Evolutionary conservation across 2,329 filamentous ascomycete genomes (phyloP).

Genomic region (Beauveria rudraprayagi): DNA sequence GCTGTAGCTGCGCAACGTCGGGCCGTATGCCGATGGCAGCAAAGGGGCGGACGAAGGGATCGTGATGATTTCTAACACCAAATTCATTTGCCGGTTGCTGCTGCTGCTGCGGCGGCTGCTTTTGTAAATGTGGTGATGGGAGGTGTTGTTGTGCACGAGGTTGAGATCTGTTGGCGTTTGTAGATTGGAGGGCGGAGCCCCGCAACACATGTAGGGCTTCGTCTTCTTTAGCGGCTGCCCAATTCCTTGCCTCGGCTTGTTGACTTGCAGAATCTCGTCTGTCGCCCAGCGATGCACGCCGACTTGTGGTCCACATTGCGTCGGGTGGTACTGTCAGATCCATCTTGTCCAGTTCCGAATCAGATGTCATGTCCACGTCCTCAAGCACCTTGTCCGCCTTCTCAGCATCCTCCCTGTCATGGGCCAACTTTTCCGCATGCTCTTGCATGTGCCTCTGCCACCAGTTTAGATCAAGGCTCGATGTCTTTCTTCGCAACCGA

Average conservation of each 20-base stretch:
- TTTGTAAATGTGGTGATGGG: neutral
- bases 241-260: conserved; percentile 17
- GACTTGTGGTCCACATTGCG: conserved; percentile 34
- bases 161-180: conserved; percentile 7
- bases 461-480: conserved; percentile 58
- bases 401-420: conserved; percentile 18
- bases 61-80: conserved; percentile 29
- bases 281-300: conserved; percentile 20
- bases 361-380: conserved; percentile 26
- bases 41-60: conserved; percentile 37
- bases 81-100: conserved; percentile 21
- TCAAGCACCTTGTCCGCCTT: conserved; percentile 11
- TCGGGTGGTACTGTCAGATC: conserved; percentile 32
- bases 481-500: conserved; percentile 48
- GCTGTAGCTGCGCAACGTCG: conserved; percentile 33
- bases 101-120: conserved; percentile 4
- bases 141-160: conserved; percentile 4
- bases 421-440: conserved; percentile 59
- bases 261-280: conserved; percentile 21
- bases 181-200: conserved; percentile 7
- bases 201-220: conserved; percentile 9
- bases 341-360: conserved; percentile 37
- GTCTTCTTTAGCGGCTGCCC: conserved; percentile 16
- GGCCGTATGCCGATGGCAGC: conserved; percentile 30
- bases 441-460: conserved; percentile 75